A percentile compares a stretch with the other conserved stretches of the same genome.
Conservation (phyloP, 2,329 filamentous ascomycete species). For the Beauveria australis region DNA sequence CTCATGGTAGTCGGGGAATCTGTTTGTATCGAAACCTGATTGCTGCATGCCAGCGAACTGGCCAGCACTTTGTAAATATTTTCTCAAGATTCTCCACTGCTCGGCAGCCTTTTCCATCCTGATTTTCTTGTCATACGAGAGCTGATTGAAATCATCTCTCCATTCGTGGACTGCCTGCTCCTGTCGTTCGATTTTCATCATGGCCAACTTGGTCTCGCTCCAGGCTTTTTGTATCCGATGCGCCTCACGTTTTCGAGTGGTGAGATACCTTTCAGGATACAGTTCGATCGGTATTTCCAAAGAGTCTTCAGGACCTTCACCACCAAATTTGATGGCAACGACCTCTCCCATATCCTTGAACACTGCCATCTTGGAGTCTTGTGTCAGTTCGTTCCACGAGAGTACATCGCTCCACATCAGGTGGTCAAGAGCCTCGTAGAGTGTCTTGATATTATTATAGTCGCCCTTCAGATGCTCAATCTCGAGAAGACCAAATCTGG, state of each 20-base stretch:
- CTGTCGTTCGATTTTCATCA: constrained; percentile 18
- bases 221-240: constrained; percentile 33
- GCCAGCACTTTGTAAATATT: constrained; percentile 28
- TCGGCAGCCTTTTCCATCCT: constrained; percentile 22
- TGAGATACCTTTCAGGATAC: constrained; percentile 47
- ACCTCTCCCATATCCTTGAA: constrained; percentile 42
- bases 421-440: constrained; percentile 35
- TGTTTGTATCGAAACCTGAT: constrained; percentile 29
- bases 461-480: constrained; percentile 26
- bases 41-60: constrained; percentile 29
- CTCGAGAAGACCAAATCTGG: constrained; percentile 34
- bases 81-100: constrained; percentile 24
- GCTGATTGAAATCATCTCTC: constrained; percentile 19
- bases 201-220: constrained; percentile 24
- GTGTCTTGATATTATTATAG: constrained; percentile 9
- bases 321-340: constrained; percentile 37
- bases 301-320: constrained; percentile 31
- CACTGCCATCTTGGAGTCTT: constrained; percentile 33
- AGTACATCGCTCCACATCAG: constrained; percentile 40
- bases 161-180: constrained; percentile 21
- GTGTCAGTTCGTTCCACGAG: constrained; percentile 25
- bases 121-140: constrained; percentile 21
- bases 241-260: constrained; percentile 36
- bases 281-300: constrained; percentile 44
- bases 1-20: constrained; percentile 30